These are phyloP conservation scores for Styphnolobium japonicum DNA, from an alignment of 306 rosid species.

Conservation along the genomic window DNA sequence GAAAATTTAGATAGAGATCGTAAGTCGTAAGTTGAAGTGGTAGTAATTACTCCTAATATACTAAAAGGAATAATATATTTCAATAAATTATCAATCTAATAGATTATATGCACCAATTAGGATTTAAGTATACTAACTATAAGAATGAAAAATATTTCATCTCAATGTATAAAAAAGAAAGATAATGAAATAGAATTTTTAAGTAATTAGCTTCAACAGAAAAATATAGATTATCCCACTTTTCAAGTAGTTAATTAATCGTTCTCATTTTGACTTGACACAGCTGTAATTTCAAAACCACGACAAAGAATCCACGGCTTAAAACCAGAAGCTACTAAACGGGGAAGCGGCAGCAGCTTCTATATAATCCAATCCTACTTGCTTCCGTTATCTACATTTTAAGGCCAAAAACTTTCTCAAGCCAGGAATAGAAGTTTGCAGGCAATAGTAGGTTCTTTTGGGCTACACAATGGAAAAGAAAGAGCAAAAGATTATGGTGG, in stretches of 20 bases:
- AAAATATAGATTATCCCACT: not conserved
- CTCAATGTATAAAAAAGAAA: too few relatives aligned
- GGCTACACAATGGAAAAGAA: slow-evolving; percentile 24
- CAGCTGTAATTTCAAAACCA: not conserved
- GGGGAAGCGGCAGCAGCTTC: not conserved
- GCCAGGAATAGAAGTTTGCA: not conserved
- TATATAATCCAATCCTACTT: slow-evolving; percentile 9
- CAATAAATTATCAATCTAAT: too few relatives aligned
- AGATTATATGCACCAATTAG: too few relatives aligned
- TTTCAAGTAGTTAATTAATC: not conserved
- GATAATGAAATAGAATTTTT: too few relatives aligned
- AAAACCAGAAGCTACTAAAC: not conserved
- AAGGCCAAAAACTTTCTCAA: slow-evolving; percentile 12
- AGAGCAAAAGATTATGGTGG: slow-evolving; percentile 61
- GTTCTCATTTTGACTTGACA: not conserved
- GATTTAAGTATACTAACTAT: too few relatives aligned
- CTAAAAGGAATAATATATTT: not conserved
- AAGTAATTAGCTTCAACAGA: too few relatives aligned
- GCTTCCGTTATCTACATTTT: slow-evolving; percentile 12
- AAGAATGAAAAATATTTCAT: too few relatives aligned
- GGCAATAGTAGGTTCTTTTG: not conserved
- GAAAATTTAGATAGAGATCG: too few relatives aligned
- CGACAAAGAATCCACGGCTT: not conserved
- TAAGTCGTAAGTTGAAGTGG: too few relatives aligned
- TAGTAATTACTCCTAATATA: not conserved